Evolutionary conservation across 2,329 filamentous ascomycete genomes (phyloP), one percentile per base, ranked within the genome.

Genomic region (Penicillium sp.): DNA sequence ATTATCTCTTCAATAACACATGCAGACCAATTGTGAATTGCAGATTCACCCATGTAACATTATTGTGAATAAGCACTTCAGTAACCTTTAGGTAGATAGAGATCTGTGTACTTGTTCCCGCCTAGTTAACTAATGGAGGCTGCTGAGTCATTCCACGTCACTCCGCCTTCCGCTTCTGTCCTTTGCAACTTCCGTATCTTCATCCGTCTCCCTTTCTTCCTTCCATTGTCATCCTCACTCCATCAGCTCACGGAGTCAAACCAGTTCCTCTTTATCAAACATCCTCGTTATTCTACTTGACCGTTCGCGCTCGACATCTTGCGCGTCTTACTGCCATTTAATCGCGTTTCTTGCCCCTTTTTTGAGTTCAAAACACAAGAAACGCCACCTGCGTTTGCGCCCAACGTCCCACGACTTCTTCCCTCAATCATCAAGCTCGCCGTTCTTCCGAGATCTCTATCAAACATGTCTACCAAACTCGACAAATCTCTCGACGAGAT

Each of bases 401-500:
- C 58, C 53, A 47, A 59, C 56, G 19, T 51, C 57, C 35, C 52
- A 52, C 56, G 51, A 63, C 62, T 56, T 21, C 44, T 64, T 53
- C 46, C n/a, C 38, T 56, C 35, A 53, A 35, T 56, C 30, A 62
- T 58, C 56, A 35, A 58, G 9, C 41, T 56, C 44, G 19, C 47
- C 26, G 26, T 57, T 49, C 55, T 46, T 61, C 17, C 65, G 60
- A 48, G 47, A 45, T 48, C 9, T 44, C 63, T 56, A 61, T 61
- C 50, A 62, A 67, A 90, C 72, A 96, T 97, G 93, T 92, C 92
- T 84, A 90, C 88, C 84, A 97, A 97, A 84, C 91, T 99, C 76
- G 93, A 97, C 80, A 90, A 96, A 84, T 93, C 93, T 83, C 91
- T 99, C 71, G 95, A 98, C 79, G 93, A 97, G 83, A 97, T 99